These are phyloP conservation scores for Pycnococcus provasolii DNA, from an alignment of 139 green algal genomes.

Conservation along the genomic window DNA sequence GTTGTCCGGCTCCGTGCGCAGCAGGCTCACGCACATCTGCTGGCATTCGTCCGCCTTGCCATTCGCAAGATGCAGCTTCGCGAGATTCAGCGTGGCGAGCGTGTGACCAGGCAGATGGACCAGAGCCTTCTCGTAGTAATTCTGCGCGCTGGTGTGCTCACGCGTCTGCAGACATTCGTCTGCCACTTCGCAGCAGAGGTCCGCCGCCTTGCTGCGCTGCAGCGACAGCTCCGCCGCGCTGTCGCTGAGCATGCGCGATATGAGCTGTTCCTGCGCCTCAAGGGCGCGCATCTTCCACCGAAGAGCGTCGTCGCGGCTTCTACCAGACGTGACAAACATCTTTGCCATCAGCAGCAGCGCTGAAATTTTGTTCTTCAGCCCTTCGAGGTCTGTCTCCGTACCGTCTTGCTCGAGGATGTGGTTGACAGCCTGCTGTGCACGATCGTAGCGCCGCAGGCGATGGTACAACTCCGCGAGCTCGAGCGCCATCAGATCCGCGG, in stretches of 20 bases:
- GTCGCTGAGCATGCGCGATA: not conserved
- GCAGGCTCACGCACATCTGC: slow-evolving; percentile 43
- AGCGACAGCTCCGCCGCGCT: not conserved
- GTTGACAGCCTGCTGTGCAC: slow-evolving; percentile 35
- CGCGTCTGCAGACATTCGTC: no score
- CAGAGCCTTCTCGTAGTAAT: not conserved
- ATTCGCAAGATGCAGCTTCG: slow-evolving; percentile 42
- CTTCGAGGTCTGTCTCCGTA: not conserved
- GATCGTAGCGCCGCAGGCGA: slow-evolving; percentile 39
- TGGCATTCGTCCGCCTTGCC: slow-evolving; percentile 46
- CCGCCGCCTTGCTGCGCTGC: not conserved
- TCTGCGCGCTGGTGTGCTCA: no score
- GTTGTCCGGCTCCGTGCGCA: slow-evolving; percentile 53
- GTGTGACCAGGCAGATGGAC: not conserved
- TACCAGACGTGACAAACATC: no score
- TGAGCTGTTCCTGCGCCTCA: no score
- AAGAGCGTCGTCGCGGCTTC: no score
- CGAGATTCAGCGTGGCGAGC: slow-evolving; percentile 37
- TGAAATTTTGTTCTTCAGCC: no score
- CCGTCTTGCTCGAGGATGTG: not conserved
- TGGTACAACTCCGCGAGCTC: slow-evolving; percentile 56
- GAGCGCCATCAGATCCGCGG: slow-evolving; percentile 40
- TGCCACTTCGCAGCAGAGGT: no score
- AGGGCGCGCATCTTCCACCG: no score
- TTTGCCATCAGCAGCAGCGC: no score